Conservation (phyloP, 352 stramenopile species). For the Globisporangium megalacanthum region DNA sequence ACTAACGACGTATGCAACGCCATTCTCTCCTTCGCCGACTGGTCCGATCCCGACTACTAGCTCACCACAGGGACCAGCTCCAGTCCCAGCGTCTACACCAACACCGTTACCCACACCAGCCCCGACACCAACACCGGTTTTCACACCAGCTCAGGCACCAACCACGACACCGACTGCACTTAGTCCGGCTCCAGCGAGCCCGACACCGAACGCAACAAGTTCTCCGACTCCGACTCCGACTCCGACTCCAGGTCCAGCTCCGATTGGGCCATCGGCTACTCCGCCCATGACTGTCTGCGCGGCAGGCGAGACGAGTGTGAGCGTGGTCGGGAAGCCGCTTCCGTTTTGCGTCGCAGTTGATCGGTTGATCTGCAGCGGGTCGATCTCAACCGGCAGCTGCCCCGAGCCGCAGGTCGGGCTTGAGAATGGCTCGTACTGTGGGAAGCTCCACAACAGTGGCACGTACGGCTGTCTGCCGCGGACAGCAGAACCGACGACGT, state of each 20-base stretch:
- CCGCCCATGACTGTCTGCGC: slow-evolving; percentile 1
- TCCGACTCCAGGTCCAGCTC: not conserved
- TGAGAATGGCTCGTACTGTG: slow-evolving; percentile 31
- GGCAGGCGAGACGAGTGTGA: slow-evolving; percentile 17
- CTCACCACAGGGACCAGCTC: too few relatives aligned
- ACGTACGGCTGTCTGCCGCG: slow-evolving; percentile 25
- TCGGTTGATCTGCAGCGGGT: slow-evolving; percentile 17
- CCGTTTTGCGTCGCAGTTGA: slow-evolving; percentile 26
- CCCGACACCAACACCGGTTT: too few relatives aligned
- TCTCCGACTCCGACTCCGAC: not conserved
- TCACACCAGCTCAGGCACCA: too few relatives aligned
- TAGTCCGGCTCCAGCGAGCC: too few relatives aligned
- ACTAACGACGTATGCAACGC: not conserved
- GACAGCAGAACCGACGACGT: not conserved
- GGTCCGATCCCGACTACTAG: too few relatives aligned
- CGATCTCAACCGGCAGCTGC: slow-evolving; percentile 22
- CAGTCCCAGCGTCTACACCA: not conserved
- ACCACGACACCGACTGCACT: too few relatives aligned
- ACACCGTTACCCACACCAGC: not conserved
- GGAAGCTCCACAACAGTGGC: slow-evolving; percentile 6
- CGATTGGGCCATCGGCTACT: not conserved
- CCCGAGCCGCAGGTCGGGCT: slow-evolving; percentile 24
- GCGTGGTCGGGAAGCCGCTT: slow-evolving; percentile 26
- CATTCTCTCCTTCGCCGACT: not conserved
- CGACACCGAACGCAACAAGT: too few relatives aligned